phyloP scores from a whole-genome alignment of 2,329 filamentous ascomycete species.

The Neonectria ditissima region DNA sequence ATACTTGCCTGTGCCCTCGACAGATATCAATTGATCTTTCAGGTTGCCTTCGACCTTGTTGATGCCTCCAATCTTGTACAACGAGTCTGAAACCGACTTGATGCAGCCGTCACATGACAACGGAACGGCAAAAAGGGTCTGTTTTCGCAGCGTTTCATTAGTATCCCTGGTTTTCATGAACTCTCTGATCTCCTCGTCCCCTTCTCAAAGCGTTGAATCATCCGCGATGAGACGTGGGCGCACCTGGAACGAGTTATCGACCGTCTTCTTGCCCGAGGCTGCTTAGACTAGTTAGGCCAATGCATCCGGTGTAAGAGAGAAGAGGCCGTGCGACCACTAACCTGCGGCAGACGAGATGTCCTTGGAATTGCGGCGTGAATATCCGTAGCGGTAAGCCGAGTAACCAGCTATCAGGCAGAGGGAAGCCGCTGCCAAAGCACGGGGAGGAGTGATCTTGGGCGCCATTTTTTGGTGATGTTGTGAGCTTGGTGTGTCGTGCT shows the following conservation, averaged over 20 bases:
- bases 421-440: slow-evolving; percentile 46
- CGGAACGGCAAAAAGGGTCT: slow-evolving; percentile 96
- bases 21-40: slow-evolving; percentile 82
- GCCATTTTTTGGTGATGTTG: slow-evolving; percentile 42
- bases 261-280: slow-evolving; percentile 54
- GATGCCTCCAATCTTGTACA: slow-evolving; percentile 83
- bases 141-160: slow-evolving; percentile 52
- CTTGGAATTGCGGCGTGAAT: slow-evolving; percentile 37
- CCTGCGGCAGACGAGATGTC: slow-evolving; percentile 37
- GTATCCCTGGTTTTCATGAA: slow-evolving; percentile 37
- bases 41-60: slow-evolving; percentile 85
- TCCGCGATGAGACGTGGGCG: slow-evolving; percentile 39
- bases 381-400: slow-evolving; percentile 45
- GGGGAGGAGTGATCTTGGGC: slow-evolving; percentile 43
- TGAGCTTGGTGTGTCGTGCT: slow-evolving; percentile 42
- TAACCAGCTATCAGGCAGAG: slow-evolving; percentile 45
- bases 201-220: slow-evolving; percentile 40
- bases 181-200: slow-evolving; percentile 39
- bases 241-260: slow-evolving; percentile 61
- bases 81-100: slow-evolving; percentile 82
- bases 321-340: slow-evolving; percentile 35
- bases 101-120: slow-evolving; percentile 92
- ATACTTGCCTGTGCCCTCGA: slow-evolving; percentile 81
- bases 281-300: slow-evolving; percentile 37
- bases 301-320: slow-evolving; percentile 42